phyloP scores from a whole-genome alignment of 495 filamentous ascomycete genomes.

The Astrocystis sublimbata region DNA sequence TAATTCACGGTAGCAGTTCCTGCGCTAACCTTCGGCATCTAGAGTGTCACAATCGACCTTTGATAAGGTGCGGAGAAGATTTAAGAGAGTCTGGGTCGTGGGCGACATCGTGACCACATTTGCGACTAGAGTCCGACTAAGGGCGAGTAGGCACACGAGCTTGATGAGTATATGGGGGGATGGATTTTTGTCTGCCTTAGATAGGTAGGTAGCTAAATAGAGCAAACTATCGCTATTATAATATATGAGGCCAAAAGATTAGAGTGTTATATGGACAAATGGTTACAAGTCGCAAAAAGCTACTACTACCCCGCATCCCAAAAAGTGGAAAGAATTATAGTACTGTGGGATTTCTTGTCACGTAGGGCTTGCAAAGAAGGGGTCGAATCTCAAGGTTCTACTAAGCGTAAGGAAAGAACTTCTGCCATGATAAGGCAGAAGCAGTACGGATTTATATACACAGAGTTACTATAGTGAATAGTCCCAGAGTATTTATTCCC shows the following conservation, averaged over 20 bases:
- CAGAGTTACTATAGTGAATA: no score
- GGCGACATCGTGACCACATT: background rate
- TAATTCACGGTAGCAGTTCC: background rate
- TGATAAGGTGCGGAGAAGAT: conserved; percentile 34
- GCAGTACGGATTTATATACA: no score
- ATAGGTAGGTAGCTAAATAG: background rate
- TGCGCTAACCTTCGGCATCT: conserved; percentile 52
- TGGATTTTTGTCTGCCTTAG: background rate
- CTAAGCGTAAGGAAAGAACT: no score
- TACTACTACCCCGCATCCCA: background rate
- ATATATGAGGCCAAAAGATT: no score
- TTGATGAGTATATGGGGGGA: background rate
- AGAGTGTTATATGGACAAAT: no score
- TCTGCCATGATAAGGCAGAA: no score
- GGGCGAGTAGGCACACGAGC: no score
- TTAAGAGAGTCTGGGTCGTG: conserved; percentile 27
- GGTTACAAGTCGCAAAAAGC: background rate
- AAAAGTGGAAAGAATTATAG: background rate
- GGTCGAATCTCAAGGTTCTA: no score
- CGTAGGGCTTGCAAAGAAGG: no score
- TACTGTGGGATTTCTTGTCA: no score
- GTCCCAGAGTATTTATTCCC: no score
- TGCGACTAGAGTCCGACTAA: background rate
- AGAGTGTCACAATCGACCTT: conserved; percentile 63
- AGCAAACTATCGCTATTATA: background rate